Evolutionary conservation across 805 yeast species (phyloP).

Genomic region (Lipomyces lipofer): DNA sequence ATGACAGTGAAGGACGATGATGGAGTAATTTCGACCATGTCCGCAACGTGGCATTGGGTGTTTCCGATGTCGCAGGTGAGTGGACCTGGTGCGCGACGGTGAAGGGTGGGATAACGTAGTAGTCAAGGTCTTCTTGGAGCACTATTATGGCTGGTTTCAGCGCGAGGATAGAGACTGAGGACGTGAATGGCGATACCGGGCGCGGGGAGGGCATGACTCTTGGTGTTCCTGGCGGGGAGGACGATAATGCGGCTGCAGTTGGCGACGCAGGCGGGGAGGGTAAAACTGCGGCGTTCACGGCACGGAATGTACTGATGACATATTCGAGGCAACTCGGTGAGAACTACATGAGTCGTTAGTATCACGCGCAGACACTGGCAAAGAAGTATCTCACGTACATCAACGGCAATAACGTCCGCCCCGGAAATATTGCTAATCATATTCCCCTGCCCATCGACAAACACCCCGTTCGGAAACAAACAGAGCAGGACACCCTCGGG

Average conservation of each 20-base stretch:
- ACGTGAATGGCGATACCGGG: background rate
- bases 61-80: background rate
- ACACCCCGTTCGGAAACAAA: slow-evolving; percentile 87
- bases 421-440: slow-evolving; percentile 78
- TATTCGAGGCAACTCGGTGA: slow-evolving; percentile 85
- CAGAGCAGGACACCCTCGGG: slow-evolving; percentile 89
- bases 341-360: slow-evolving; percentile 53
- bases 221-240: slow-evolving; percentile 1
- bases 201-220: background rate
- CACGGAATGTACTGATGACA: slow-evolving; percentile 68
- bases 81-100: slow-evolving; percentile 37
- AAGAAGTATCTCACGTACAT: slow-evolving; percentile 31
- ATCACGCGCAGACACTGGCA: background rate
- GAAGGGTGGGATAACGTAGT: slow-evolving; percentile 79
- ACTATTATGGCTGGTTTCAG: slow-evolving; percentile 89
- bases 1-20: slow-evolving; percentile 1
- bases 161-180: slow-evolving; percentile 51
- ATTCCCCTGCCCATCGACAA: slow-evolving; percentile 72
- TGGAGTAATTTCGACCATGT: slow-evolving; percentile 20
- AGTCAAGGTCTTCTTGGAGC: slow-evolving; percentile 90
- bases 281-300: slow-evolving; percentile 2
- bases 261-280: slow-evolving; percentile 14
- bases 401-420: slow-evolving; percentile 28
- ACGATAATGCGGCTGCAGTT: background rate
- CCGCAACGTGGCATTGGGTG: background rate